A percentile compares a stretch with the other conserved stretches of the same genome.
Evolutionary conservation across 805 yeast species (phyloP).

Genomic region (Wickerhamiella dianesei): DNA sequence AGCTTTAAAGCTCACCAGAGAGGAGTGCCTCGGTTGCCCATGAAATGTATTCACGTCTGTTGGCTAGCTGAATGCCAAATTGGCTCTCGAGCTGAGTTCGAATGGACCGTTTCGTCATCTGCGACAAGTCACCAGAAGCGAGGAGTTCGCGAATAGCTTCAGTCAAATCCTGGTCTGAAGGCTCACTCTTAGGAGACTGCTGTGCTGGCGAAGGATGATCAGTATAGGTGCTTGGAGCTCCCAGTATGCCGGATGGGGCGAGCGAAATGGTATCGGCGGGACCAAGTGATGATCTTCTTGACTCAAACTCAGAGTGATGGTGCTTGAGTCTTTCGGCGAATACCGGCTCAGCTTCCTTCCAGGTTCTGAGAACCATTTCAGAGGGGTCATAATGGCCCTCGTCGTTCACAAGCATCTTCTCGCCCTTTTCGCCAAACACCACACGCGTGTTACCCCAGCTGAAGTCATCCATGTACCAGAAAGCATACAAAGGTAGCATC

Average conservation of each 20-base stretch:
- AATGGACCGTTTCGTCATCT: constrained; percentile 28
- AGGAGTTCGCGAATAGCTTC: constrained; percentile 27
- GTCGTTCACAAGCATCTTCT: constrained; percentile 33
- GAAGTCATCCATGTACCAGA: constrained; percentile 55
- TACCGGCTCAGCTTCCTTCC: constrained; percentile 43
- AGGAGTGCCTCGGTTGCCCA: constrained; percentile 29
- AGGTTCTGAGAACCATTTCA: constrained; percentile 39
- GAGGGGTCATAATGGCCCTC: constrained; percentile 45
- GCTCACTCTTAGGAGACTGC: constrained; percentile 13
- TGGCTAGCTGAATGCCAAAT: constrained; percentile 24
- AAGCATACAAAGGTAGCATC: constrained; percentile 43
- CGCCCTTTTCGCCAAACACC: constrained; percentile 39
- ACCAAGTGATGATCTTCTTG: background rate
- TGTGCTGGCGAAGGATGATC: background rate
- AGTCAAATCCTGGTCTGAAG: constrained; percentile 27
- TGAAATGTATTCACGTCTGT: constrained; percentile 28
- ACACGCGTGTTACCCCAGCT: constrained; percentile 55
- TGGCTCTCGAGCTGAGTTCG: constrained; percentile 26
- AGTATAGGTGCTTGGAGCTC: background rate
- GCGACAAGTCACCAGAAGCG: constrained; percentile 27
- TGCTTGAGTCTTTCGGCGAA: too few relatives aligned
- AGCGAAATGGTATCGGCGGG: background rate
- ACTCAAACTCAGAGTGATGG: background rate
- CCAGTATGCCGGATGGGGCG: background rate
- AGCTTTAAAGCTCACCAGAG: constrained; percentile 26